Conservation (phyloP, 768 basidiomycete species). For the Royoungia palumana region DNA sequence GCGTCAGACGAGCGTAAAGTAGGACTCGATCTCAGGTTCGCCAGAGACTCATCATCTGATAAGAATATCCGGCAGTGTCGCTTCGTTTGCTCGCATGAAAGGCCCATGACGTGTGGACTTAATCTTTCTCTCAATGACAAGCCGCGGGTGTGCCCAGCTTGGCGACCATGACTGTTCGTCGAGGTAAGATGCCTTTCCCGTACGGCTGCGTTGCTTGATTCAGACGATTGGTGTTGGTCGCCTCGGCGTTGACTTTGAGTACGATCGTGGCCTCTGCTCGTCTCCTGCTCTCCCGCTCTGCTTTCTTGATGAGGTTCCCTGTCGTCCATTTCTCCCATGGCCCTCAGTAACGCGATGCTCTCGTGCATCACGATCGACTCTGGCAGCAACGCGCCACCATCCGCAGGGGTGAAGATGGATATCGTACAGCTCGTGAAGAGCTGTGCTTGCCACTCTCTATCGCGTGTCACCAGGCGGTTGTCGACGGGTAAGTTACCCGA, state of each 20-base stretch:
- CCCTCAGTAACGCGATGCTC: slow-evolving; percentile 44
- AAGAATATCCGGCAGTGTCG: slow-evolving; percentile 28
- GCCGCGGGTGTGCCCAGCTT: not conserved
- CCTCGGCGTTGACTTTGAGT: not conserved
- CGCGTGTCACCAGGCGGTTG: slow-evolving; percentile 38
- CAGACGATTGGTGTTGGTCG: not conserved
- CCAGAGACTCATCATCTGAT: slow-evolving; percentile 7
- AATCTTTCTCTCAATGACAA: slow-evolving; percentile 5
- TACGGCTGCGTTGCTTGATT: not conserved
- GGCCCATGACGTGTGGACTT: not conserved
- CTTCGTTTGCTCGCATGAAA: slow-evolving; percentile 18
- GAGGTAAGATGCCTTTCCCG: not conserved
- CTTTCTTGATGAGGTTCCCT: slow-evolving; percentile 18
- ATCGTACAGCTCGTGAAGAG: slow-evolving; percentile 57
- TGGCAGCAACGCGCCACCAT: slow-evolving; percentile 9
- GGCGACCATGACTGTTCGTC: not conserved
- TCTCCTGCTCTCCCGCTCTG: not conserved
- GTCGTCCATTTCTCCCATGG: slow-evolving; percentile 38
- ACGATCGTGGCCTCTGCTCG: not conserved
- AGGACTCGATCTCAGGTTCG: not conserved
- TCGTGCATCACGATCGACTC: slow-evolving; percentile 39
- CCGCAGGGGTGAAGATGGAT: slow-evolving; percentile 46
- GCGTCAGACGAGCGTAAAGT: not conserved
- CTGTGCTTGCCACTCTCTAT: slow-evolving; percentile 60
- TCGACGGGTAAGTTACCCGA: slow-evolving; percentile 47